These are phyloP conservation scores for Volvox africanus DNA, from an alignment of 139 green algal genomes.

Conservation along the genomic window DNA sequence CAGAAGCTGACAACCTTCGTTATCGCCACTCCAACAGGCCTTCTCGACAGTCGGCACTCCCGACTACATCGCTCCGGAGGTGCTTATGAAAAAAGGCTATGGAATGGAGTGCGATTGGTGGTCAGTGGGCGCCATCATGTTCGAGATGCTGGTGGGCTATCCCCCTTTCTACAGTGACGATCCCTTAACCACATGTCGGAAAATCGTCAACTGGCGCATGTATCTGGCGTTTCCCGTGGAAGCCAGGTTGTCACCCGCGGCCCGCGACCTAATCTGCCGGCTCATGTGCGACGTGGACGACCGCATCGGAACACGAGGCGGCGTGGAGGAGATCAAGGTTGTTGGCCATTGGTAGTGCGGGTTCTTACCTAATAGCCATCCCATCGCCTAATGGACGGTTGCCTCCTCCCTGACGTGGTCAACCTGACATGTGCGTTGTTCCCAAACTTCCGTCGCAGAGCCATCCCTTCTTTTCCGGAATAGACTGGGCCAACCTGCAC, in stretches of 20 bases:
- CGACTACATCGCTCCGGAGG: constrained; percentile 97
- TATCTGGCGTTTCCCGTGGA: constrained; percentile 93
- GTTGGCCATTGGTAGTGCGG: too few species aligned
- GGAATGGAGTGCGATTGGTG: constrained; percentile 99
- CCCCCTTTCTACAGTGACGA: constrained; percentile 98
- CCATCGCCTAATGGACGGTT: too few species aligned
- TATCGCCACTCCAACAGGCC: constrained; percentile 62
- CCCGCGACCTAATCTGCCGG: constrained; percentile 89
- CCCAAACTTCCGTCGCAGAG: constrained; percentile 46
- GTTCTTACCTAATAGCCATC: too few species aligned
- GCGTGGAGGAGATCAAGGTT: constrained; percentile 69
- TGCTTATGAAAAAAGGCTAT: constrained; percentile 98
- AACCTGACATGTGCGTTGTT: too few species aligned
- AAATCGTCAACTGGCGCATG: constrained; percentile 96
- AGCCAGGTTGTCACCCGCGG: constrained; percentile 60
- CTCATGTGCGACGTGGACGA: constrained; percentile 97
- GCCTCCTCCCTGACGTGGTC: too few species aligned
- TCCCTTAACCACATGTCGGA: constrained; percentile 92
- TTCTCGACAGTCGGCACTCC: constrained; percentile 96
- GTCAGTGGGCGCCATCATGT: constrained; percentile 97
- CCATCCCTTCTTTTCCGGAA: constrained; percentile 94
- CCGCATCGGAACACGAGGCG: constrained; percentile 82
- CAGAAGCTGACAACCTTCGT: too few species aligned
- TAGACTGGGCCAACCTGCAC: constrained; percentile 90
- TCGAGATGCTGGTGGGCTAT: constrained; percentile 98